Evolutionary conservation across 2,329 filamentous ascomycete genomes (phyloP), one percentile per base, ranked within the genome.

Genomic region (Pseudogymnoascus pannorum): DNA sequence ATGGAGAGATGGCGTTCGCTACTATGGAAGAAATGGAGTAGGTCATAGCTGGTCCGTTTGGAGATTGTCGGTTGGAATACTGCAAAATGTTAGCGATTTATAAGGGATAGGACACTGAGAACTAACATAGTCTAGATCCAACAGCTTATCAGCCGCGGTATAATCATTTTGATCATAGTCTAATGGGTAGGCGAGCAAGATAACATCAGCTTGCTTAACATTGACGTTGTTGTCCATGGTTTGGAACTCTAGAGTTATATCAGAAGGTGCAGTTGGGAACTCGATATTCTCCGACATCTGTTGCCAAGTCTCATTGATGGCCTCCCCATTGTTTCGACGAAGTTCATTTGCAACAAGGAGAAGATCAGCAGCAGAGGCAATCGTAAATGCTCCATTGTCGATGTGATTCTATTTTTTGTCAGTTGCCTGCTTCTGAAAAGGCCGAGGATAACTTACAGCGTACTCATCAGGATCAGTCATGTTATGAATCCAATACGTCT

Each of bases 141-240:
- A 60, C 12, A 71, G 57, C 44, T 72, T 71, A 75, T 77, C 54
- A 82, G 71, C 12, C 79, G 79, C 66, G 81, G 78, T 18, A 71
- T 80, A 72, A 66, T 81, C 80, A 44, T 83, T 81, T 57, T 82
- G 77, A 4, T 79, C 78, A 65, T 83, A 88, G 61, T 82, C 80
- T 1, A 89, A 71, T 2, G 87, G 82, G 68, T 85, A 88, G 5
- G 85, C 86, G 48, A 86, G 78, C 33, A 90, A 73, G 24, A 89
- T 83, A 12, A 89, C 81, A 71, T 89, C 87, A 1, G 87, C 87
- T 70, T 90, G 87, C 70, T 90, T 90, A 57, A 89, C 85, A 0
- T 76, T 75, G 9, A 86, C 81, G 16, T 79, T 83, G 16, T 85
- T 84, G 67, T 88, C 88, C 85, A 89, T 88, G 0, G 78, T 79